Evolutionary conservation across 164 flowering plant genomes (phyloP).

Genomic region (Vitis riparia): DNA sequence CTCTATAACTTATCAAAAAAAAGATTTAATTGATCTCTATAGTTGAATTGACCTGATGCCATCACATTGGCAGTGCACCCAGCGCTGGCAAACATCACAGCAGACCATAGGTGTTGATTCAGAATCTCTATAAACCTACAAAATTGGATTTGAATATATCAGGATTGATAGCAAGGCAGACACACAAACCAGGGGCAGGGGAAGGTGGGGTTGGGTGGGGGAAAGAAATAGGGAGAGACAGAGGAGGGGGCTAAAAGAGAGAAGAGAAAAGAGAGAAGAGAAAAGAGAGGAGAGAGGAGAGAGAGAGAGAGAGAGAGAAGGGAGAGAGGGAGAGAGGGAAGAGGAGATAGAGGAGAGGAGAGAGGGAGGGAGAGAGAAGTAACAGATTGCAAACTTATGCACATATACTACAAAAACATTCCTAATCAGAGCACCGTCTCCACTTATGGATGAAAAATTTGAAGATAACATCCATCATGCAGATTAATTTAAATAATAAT

Average conservation of each 20-base stretch:
- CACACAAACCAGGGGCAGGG: too few species aligned
- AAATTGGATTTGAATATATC: constrained; percentile 4
- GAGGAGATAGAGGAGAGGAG: not conserved
- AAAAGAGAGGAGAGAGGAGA: not conserved
- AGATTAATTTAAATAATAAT: not conserved
- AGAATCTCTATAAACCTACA: constrained; percentile 97
- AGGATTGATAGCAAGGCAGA: too few species aligned
- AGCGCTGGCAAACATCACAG: constrained; percentile 95
- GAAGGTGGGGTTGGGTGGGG: too few species aligned
- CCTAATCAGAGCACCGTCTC: not conserved
- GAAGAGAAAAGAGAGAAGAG: not conserved
- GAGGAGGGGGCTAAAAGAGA: not conserved
- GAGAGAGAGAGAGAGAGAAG: not conserved
- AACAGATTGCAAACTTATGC: not conserved
- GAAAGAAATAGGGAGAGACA: not conserved
- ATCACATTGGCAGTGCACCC: constrained; percentile 98
- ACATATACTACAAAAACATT: too few species aligned
- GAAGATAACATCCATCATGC: not conserved
- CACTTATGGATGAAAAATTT: not conserved
- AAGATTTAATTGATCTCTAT: not conserved
- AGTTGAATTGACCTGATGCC: constrained; percentile 71
- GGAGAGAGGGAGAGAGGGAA: not conserved
- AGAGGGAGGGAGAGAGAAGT: not conserved
- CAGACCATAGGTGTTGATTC: constrained; percentile 99
- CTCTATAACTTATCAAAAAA: not conserved